Evolutionary conservation across 129 eudicot species (phyloP).

Genomic region (Silybum marianum): DNA sequence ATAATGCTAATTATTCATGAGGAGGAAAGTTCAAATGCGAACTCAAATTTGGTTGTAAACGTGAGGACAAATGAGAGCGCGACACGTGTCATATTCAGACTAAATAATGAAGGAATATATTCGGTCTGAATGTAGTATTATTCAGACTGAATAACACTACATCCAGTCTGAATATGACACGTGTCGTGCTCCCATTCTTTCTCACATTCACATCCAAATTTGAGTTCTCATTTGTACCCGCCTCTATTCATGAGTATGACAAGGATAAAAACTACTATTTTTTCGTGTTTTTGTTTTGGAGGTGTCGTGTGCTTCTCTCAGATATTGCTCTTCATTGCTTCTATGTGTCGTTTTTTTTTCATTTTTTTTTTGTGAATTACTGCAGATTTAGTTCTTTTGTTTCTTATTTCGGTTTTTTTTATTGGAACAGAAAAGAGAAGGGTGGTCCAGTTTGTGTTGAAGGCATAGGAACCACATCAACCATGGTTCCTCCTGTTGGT

Average conservation of each 20-base stretch:
- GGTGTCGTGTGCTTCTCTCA: neutral
- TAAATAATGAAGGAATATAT: too few species aligned
- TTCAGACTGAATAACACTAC: too few species aligned
- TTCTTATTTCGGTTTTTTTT: neutral
- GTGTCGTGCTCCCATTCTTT: too few species aligned
- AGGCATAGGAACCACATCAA: constrained; percentile 51
- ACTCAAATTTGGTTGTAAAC: too few species aligned
- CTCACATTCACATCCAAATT: too few species aligned
- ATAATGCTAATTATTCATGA: neutral
- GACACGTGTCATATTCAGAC: too few species aligned
- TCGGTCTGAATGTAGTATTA: too few species aligned
- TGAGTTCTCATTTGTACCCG: too few species aligned
- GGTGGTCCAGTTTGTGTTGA: constrained; percentile 48
- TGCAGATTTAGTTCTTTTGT: constrained; percentile 2
- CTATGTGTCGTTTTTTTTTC: neutral
- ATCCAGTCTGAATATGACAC: too few species aligned
- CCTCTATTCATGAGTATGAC: neutral
- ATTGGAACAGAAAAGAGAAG: constrained; percentile 53
- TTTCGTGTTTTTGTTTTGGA: neutral
- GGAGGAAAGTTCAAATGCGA: too few species aligned
- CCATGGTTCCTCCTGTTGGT: constrained; percentile 44
- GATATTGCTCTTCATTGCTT: neutral
- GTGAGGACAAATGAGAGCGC: too few species aligned
- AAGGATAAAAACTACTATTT: neutral
- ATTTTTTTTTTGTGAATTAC: neutral